Conservation (phyloP, 352 stramenopile genomes). For the Phytophthora cactorum region DNA sequence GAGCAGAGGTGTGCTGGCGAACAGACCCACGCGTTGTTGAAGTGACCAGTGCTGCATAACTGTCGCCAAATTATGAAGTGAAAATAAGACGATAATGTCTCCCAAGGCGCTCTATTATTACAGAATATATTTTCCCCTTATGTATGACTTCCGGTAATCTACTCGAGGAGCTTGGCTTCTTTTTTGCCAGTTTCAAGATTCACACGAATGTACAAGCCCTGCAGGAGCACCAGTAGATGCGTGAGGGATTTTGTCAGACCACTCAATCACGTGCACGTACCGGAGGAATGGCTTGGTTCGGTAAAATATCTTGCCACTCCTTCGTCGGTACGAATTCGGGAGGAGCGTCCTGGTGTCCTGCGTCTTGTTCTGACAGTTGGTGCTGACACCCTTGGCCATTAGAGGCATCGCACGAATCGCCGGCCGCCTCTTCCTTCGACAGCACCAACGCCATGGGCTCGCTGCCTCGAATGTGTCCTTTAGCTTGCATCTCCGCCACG, state of each 20-base stretch:
- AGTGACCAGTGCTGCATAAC: slow-evolving; percentile 27
- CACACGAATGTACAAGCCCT: slow-evolving; percentile 67
- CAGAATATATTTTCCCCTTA: background rate
- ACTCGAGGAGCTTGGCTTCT: slow-evolving; percentile 63
- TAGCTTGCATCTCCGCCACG: background rate
- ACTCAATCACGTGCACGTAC: slow-evolving; percentile 21
- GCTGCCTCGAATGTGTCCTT: slow-evolving; percentile 14
- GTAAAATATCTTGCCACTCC: slow-evolving; percentile 66
- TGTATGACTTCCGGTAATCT: background rate
- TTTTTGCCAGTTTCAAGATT: slow-evolving; percentile 68
- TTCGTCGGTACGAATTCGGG: slow-evolving; percentile 70
- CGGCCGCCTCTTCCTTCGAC: slow-evolving; percentile 16
- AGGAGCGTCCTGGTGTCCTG: slow-evolving; percentile 9
- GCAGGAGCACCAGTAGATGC: background rate
- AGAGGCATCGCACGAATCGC: slow-evolving; percentile 15
- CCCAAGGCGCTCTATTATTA: slow-evolving; percentile 7
- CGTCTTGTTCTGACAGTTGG: slow-evolving; percentile 8
- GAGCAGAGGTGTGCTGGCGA: slow-evolving; percentile 27
- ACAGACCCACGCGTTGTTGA: slow-evolving; percentile 23
- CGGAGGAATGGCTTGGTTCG: slow-evolving; percentile 54
- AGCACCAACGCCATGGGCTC: slow-evolving; percentile 30
- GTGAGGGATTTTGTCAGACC: slow-evolving; percentile 6
- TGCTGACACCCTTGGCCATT: slow-evolving; percentile 25
- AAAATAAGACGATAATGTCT: slow-evolving; percentile 1
- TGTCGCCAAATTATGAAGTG: background rate